Conservation (phyloP, 805 yeast species). For the Candida maesae region DNA sequence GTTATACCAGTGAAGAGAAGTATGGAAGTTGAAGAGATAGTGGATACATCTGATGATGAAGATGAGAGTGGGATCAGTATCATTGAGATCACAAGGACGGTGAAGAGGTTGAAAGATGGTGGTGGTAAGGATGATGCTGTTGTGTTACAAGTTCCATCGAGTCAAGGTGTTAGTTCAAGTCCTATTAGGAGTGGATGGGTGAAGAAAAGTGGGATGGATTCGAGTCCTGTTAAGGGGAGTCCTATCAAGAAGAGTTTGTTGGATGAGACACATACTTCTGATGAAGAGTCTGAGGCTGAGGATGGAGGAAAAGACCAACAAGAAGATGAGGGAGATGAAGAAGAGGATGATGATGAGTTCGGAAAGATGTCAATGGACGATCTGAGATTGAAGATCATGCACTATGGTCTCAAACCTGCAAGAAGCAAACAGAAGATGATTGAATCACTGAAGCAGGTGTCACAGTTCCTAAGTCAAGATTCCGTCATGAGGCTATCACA, state of each 20-base stretch:
- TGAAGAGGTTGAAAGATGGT: slow-evolving; percentile 14
- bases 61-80: slow-evolving; percentile 24
- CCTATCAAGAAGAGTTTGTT: not conserved
- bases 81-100: slow-evolving; percentile 26
- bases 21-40: slow-evolving; percentile 7
- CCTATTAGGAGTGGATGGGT: slow-evolving; percentile 7
- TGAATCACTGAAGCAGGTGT: slow-evolving; percentile 16
- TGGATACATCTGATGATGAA: slow-evolving; percentile 25
- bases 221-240: not conserved
- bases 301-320: too few relatives aligned
- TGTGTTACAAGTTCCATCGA: slow-evolving; percentile 24
- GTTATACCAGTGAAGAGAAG: slow-evolving; percentile 18
- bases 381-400: slow-evolving; percentile 20
- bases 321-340: too few relatives aligned
- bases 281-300: slow-evolving; percentile 1
- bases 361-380: slow-evolving; percentile 18
- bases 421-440: slow-evolving; percentile 20
- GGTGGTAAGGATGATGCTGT: slow-evolving; percentile 1
- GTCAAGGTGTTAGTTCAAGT: slow-evolving; percentile 16
- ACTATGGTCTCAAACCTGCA: slow-evolving; percentile 26
- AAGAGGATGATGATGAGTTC: slow-evolving; percentile 16
- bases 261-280: not conserved
- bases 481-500: slow-evolving; percentile 18
- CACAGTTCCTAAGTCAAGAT: slow-evolving; percentile 15
- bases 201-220: not conserved